Evolutionary conservation across 2,329 filamentous ascomycete genomes (phyloP).

Genomic region (Didymella pomorum): DNA sequence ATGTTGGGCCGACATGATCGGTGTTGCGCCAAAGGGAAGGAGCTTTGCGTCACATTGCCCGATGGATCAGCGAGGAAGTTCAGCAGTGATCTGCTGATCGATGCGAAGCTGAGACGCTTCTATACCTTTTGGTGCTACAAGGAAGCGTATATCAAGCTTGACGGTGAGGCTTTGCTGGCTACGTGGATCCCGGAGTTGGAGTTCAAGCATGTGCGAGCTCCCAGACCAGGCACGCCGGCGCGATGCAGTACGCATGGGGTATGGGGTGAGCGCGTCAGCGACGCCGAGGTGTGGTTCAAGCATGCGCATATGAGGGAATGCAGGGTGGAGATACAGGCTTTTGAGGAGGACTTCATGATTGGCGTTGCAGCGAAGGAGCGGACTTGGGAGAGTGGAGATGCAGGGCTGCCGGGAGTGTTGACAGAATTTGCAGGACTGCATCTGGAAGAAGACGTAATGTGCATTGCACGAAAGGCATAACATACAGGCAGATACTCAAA

Average conservation of each 20-base stretch:
- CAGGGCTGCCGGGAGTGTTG: slow-evolving; percentile 49
- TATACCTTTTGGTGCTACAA: slow-evolving; percentile 82
- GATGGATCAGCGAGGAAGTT: slow-evolving; percentile 50
- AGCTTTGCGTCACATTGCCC: slow-evolving; percentile 50
- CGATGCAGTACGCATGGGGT: slow-evolving; percentile 54
- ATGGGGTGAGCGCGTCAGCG: slow-evolving; percentile 58
- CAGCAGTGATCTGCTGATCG: slow-evolving; percentile 59
- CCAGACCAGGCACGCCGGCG: slow-evolving; percentile 50
- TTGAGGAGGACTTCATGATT: slow-evolving; percentile 66
- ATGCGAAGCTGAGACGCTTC: slow-evolving; percentile 72
- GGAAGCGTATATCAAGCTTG: slow-evolving; percentile 85
- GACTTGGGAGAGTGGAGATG: slow-evolving; percentile 41
- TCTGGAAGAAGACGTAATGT: slow-evolving; percentile 56
- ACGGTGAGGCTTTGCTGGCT: slow-evolving; percentile 78
- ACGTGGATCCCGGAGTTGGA: slow-evolving; percentile 75
- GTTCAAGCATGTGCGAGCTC: slow-evolving; percentile 68
- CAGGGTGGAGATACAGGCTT: slow-evolving; percentile 65
- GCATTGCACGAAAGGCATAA: slow-evolving; percentile 25
- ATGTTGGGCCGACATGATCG: slow-evolving; percentile 56
- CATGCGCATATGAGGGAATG: slow-evolving; percentile 57
- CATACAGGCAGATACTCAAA: background rate
- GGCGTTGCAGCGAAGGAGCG: slow-evolving; percentile 59
- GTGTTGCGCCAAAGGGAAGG: slow-evolving; percentile 49
- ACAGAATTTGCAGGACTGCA: slow-evolving; percentile 55
- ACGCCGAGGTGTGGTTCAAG: slow-evolving; percentile 60